Evolutionary conservation across 345 rosid genomes (phyloP).

Genomic region (Rhizophora mangle): DNA sequence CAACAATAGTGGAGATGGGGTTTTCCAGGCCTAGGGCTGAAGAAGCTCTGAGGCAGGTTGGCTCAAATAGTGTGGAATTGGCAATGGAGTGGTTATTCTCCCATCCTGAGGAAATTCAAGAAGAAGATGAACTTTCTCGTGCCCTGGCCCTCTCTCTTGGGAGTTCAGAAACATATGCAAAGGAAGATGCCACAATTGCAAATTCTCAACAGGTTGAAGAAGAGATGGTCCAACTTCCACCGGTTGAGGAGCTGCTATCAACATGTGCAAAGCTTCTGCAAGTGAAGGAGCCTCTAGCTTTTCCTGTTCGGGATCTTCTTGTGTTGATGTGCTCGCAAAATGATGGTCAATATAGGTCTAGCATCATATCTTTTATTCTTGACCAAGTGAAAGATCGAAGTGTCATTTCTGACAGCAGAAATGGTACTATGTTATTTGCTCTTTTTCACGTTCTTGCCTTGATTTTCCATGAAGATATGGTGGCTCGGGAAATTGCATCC

Average conservation of each 20-base stretch:
- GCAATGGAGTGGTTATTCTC: conserved; percentile 99
- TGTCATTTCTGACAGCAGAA: conserved; percentile 49
- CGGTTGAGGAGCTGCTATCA: conserved; percentile 78
- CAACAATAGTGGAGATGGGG: conserved; percentile 96
- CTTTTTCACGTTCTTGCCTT: conserved; percentile 90
- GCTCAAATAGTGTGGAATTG: conserved; percentile 87
- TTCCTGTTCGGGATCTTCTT: conserved; percentile 87
- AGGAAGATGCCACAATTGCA: conserved; percentile 53
- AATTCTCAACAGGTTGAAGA: conserved; percentile 51
- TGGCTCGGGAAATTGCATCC: conserved; percentile 77
- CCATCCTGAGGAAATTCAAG: conserved; percentile 85
- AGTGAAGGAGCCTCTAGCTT: conserved; percentile 84
- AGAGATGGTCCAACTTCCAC: conserved; percentile 81
- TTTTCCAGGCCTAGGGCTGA: conserved; percentile 92
- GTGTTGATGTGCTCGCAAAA: conserved; percentile 78
- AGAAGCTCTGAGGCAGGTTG: conserved; percentile 93
- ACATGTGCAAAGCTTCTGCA: conserved; percentile 83
- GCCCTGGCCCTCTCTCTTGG: conserved; percentile 98
- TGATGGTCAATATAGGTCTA: conserved; percentile 79
- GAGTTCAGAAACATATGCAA: conserved; percentile 75
- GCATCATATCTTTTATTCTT: conserved; percentile 69
- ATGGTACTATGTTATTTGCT: conserved; percentile 50
- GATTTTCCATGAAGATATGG: conserved; percentile 80
- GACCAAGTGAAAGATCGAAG: conserved; percentile 59
- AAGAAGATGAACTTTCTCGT: conserved; percentile 97